Conservation (phyloP, 1,284 basidiomycete genomes). For the Afroboletus lepidellus region DNA sequence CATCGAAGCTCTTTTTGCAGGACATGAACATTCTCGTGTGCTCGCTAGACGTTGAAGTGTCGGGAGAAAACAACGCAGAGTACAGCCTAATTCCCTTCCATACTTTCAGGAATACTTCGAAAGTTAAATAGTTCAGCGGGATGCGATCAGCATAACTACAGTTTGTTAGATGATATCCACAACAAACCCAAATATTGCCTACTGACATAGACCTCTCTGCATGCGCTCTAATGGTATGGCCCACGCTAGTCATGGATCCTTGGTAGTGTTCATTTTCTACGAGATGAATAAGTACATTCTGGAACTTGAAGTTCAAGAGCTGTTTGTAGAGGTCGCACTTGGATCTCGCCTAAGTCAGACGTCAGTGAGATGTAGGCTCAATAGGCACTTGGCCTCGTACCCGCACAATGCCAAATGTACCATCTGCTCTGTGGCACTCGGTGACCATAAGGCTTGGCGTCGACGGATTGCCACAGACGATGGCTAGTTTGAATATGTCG, state of each 20-base stretch:
- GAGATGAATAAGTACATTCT: constrained; percentile 61
- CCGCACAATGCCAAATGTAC: constrained; percentile 76
- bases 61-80: constrained; percentile 31
- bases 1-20: constrained; percentile 43
- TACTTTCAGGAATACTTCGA: constrained; percentile 32
- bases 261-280: constrained; percentile 78
- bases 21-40: constrained; percentile 8
- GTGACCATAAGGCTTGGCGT: constrained; percentile 79
- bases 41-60: constrained; percentile 1
- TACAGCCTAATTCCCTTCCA: constrained; percentile 47
- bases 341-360: constrained; percentile 62
- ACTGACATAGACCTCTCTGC: constrained; percentile 54
- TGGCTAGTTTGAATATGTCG: constrained; percentile 68
- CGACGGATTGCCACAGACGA: constrained; percentile 81
- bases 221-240: constrained; percentile 59
- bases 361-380: constrained; percentile 8
- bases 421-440: constrained; percentile 71
- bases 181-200: neutral
- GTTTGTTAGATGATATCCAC: constrained; percentile 10
- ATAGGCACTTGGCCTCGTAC: constrained; percentile 39
- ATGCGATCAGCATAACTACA: constrained; percentile 30
- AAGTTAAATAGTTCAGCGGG: constrained; percentile 31
- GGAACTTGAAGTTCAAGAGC: constrained; percentile 67
- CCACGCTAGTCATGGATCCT: constrained; percentile 62
- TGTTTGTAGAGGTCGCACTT: constrained; percentile 81